Base-by-base conservation (phyloP, 257 asterid species). In the Ilex asprella region DNA sequence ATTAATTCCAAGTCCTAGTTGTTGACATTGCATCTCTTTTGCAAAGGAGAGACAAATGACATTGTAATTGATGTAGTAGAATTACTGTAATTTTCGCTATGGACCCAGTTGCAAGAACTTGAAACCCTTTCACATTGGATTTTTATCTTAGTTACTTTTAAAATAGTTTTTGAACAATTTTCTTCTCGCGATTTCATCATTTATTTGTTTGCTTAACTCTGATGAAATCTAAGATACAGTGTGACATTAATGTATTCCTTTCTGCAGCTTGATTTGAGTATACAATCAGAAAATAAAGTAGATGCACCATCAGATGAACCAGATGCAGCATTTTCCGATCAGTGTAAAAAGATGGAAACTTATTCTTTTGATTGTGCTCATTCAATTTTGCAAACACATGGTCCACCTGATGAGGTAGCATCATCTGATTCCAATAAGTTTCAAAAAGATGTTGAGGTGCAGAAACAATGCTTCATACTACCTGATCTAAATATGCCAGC, bases 401-500 rank as follows among this genome's bases (percentile, higher is more conserved):
- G 70, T 10, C 39, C 21, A 12, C 49, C 30, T n/a, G 60, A 61
- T 15, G 68, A 65, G 6, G 44, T 10, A 43, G 57, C 50, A 16
- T 35, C 41, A 16, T 35, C 41, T 35, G 41, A 35, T 35, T 64
- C 71, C 27, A 16, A 72, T 44, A 3, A 58, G 10, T 12, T 54
- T 16, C 46, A n/a, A 11, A 61, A 30, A 29, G 63, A 44, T 4
- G 30, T 39, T 41, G 68, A 56, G 14, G 29, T 39, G 15, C 52
- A 54, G 29, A 63, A 30, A 59, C 67, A 56, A 35, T 56, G 74
- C 41, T 78, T 75, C 60, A 14, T 70, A 32, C 65, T 78, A 41
- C 81, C 84, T 6, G 81, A 78, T 68, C 58, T 78, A 52, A 78
- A 78, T 47, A 70, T 67, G 76, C 60, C 39, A 53, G 76, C 80